Percentiles rank a stretch among this genome's conserved stretches.
Conservation (phyloP, 129 eudicot species). For the Centella asiatica region DNA sequence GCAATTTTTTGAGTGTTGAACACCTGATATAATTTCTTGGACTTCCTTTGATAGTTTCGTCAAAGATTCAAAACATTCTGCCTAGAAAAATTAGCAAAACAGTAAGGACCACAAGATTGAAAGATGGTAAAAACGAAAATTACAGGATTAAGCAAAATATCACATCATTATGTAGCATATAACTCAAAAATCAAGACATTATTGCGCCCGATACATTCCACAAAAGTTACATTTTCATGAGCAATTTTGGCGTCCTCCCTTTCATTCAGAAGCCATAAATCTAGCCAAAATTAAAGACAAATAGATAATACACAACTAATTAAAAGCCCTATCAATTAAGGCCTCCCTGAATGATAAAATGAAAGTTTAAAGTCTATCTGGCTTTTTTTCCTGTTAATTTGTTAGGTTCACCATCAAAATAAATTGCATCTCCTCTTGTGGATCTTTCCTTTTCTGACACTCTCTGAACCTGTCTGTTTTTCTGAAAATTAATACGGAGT, state of each 20-base stretch:
- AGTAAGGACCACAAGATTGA: slow-evolving; percentile 9
- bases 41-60: slow-evolving; percentile 34
- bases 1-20: slow-evolving; percentile 36
- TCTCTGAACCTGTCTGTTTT: too few species aligned
- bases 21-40: slow-evolving; percentile 46
- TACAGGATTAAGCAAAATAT: neutral
- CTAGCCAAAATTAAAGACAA: slow-evolving; percentile 17
- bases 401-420: too few species aligned
- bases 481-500: too few species aligned
- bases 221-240: slow-evolving; percentile 32
- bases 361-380: too few species aligned
- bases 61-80: slow-evolving; percentile 30
- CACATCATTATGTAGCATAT: neutral
- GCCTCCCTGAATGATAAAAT: too few species aligned
- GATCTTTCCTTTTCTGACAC: too few species aligned
- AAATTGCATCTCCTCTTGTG: too few species aligned
- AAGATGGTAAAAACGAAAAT: neutral
- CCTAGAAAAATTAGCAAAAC: slow-evolving; percentile 28
- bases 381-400: too few species aligned
- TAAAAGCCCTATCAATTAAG: too few species aligned
- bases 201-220: slow-evolving; percentile 21
- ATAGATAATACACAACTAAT: neutral
- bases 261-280: slow-evolving; percentile 52
- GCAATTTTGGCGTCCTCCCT: slow-evolving; percentile 60
- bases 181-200: slow-evolving; percentile 17